Evolutionary conservation across 2,329 filamentous ascomycete genomes (phyloP), one percentile per base, ranked within the genome.

Genomic region (Aspergillus japonicus): DNA sequence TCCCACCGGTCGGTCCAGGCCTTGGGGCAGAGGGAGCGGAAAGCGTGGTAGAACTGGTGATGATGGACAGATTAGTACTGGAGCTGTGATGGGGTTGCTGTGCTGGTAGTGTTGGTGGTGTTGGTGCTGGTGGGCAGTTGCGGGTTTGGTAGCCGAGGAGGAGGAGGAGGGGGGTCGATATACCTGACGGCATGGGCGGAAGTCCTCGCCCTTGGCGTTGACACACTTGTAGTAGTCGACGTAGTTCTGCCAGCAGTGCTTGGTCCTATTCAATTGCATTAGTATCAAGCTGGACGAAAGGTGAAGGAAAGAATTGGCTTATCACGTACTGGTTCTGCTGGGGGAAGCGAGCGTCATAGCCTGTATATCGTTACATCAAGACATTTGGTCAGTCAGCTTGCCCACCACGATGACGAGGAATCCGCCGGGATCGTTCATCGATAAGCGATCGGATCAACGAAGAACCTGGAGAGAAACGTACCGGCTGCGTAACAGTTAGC

Each of bases 161-260:
- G 26, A 29, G 7, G 39, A 7, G 16, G 39, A 19, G 16, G 39
- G 39, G 39, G 39, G 6, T 44, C n/a, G 39, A 47, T 54, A 51
- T 88, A 96, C 93, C 89, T 97, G 93, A 75, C 89, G 89, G 90
- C 94, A 98, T 68, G 94, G 94, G 72, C 91, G 89, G 80, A 98
- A 98, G 77, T 97, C 93, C 85, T 98, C 94, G 81, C 94, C 94
- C 87, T 98, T 98, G 82, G 93, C 94, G 77, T 89, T 84, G 81
- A 97, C 92, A 85, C 95, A 99, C 87, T 99, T 99, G 89, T 99
- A 91, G 87, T 99, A 98, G 82, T 99, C 95, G 84, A 99, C 95
- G 83, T 99, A 99, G 87, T 99, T 99, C 81, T 99, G 96, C 95
- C 95, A 99, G 91, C 95, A 99, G 88, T 99, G 93, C 90, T 97